Evolutionary conservation across 257 asterid species (phyloP).

Genomic region (Salvia miltiorrhiza): DNA sequence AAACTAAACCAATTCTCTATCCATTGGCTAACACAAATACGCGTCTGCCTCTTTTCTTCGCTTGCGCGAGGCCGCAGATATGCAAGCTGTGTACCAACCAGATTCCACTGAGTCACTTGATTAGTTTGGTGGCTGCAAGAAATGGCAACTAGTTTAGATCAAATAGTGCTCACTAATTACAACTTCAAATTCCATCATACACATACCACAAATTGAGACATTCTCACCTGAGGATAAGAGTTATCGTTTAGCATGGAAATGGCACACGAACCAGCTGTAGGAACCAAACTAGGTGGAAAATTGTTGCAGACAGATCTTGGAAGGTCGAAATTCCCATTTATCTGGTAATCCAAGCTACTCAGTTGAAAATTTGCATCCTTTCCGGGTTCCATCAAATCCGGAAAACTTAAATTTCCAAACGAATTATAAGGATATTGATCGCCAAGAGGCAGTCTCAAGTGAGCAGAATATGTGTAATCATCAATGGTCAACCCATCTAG

Average conservation of each 20-base stretch:
- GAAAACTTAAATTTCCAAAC: slow-evolving; percentile 37
- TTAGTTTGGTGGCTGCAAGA: slow-evolving; percentile 47
- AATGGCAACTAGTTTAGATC: not conserved
- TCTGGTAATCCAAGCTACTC: slow-evolving; percentile 42
- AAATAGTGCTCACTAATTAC: not conserved
- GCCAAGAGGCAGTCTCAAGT: slow-evolving; percentile 45
- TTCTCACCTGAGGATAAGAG: slow-evolving; percentile 59
- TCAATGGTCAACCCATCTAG: slow-evolving; percentile 53
- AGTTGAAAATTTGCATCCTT: slow-evolving; percentile 47
- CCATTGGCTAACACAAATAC: not conserved
- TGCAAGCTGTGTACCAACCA: slow-evolving; percentile 1
- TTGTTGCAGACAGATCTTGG: slow-evolving; percentile 48
- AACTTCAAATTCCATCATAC: too few species aligned
- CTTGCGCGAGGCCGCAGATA: not conserved
- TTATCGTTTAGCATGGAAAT: slow-evolving; percentile 45
- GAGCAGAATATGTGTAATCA: slow-evolving; percentile 49
- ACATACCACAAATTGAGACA: too few species aligned
- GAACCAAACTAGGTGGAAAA: slow-evolving; percentile 39
- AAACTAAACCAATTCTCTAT: not conserved
- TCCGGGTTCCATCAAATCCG: slow-evolving; percentile 45
- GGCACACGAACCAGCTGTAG: slow-evolving; percentile 36
- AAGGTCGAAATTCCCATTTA: slow-evolving; percentile 52
- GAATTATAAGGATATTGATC: slow-evolving; percentile 47
- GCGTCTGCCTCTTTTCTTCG: not conserved
- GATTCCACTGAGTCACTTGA: not conserved